phyloP scores from a whole-genome alignment of 805 yeast species.

The Pichia ethanolica region DNA sequence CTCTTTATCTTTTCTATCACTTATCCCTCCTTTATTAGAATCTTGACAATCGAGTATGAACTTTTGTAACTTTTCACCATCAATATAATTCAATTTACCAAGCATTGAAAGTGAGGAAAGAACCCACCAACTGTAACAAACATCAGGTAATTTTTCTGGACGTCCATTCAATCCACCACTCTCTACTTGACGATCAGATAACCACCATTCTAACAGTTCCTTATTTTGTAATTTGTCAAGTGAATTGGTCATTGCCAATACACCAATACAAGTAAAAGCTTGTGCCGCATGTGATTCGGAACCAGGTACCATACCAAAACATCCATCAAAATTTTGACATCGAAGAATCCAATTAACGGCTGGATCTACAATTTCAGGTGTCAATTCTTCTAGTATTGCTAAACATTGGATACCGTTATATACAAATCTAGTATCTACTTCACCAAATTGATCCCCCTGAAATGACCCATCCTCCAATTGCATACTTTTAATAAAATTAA shows the following conservation, averaged over 20 bases:
- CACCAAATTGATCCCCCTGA: slow-evolving; percentile 88
- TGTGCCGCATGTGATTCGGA: slow-evolving; percentile 95
- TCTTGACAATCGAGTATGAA: slow-evolving; percentile 82
- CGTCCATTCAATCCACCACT: slow-evolving; percentile 94
- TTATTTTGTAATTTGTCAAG: slow-evolving; percentile 40
- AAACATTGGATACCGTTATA: slow-evolving; percentile 74
- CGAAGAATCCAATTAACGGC: slow-evolving; percentile 57
- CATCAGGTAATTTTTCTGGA: slow-evolving; percentile 93
- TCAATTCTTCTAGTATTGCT: slow-evolving; percentile 56
- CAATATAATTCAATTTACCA: slow-evolving; percentile 69
- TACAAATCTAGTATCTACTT: slow-evolving; percentile 85
- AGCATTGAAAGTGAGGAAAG: slow-evolving; percentile 66
- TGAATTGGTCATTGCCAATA: slow-evolving; percentile 60
- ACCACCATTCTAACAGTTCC: slow-evolving; percentile 69
- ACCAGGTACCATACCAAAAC: slow-evolving; percentile 89
- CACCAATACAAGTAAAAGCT: slow-evolving; percentile 77
- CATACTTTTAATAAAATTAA: slow-evolving; percentile 33
- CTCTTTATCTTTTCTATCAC: slow-evolving; percentile 86
- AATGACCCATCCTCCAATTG: slow-evolving; percentile 66
- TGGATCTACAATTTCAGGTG: slow-evolving; percentile 38
- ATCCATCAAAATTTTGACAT: slow-evolving; percentile 93
- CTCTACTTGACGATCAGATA: slow-evolving; percentile 80
- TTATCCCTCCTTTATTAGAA: slow-evolving; percentile 72
- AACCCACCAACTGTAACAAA: slow-evolving; percentile 99
- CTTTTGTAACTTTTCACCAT: slow-evolving; percentile 46